Conservation (phyloP, 176 grass and related monocot species). For the Phoenix dactylifera region DNA sequence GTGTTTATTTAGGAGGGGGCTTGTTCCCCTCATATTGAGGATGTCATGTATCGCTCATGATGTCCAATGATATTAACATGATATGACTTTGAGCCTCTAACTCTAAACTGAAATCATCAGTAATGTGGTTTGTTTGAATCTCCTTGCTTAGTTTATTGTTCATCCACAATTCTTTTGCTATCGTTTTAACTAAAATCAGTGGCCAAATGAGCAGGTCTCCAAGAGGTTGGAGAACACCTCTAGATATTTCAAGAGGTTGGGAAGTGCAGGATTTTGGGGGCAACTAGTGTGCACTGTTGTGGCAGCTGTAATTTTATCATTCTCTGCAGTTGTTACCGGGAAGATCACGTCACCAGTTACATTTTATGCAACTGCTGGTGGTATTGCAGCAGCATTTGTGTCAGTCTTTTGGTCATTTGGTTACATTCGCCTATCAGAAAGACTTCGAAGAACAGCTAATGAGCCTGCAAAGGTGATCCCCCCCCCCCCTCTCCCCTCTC, state of each 20-base stretch:
- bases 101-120: too few species aligned
- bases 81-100: too few species aligned
- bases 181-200: too few species aligned
- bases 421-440: conserved; percentile 83
- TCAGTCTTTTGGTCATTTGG: conserved; percentile 99
- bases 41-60: too few species aligned
- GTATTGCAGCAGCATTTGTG: conserved; percentile 72
- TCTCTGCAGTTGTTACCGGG: conserved; percentile 71
- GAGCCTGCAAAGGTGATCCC: conserved; percentile 74
- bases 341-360: conserved; percentile 70
- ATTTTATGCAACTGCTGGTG: conserved; percentile 77
- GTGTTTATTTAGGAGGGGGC: too few species aligned
- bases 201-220: conserved; percentile 52
- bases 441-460: conserved; percentile 66
- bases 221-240: conserved; percentile 81
- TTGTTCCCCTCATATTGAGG: too few species aligned
- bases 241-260: conserved; percentile 91
- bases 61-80: too few species aligned
- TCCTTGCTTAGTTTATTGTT: too few species aligned
- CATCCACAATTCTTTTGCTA: too few species aligned
- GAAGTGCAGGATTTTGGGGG: conserved; percentile 77
- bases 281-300: conserved; percentile 83
- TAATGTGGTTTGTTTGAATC: too few species aligned
- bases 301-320: conserved; percentile 76
- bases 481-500: background rate